Evolutionary conservation across 768 basidiomycete genomes (phyloP).

Genomic region (Phanerodontia chrysosporium): DNA sequence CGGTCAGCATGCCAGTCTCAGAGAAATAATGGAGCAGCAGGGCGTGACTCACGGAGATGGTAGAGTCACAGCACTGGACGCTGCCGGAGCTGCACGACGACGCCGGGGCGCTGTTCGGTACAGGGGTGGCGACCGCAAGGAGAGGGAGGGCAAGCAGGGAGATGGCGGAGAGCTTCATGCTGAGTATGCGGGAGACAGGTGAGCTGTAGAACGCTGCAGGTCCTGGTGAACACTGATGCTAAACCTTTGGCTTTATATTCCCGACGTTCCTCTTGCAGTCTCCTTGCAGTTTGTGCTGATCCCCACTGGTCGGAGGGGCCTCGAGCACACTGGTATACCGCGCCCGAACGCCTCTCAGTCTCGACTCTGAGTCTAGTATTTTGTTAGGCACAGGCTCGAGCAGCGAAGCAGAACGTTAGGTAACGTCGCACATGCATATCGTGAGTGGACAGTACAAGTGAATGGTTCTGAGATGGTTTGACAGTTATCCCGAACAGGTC

Average conservation of each 20-base stretch:
- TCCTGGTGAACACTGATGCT: background rate
- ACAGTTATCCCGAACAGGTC: background rate
- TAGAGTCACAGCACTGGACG: conserved; percentile 13
- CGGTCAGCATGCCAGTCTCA: no score
- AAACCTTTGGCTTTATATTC: background rate
- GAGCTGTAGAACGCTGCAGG: background rate
- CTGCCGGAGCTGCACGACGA: conserved; percentile 8
- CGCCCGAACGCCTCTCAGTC: background rate
- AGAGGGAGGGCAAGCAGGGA: conserved; percentile 9
- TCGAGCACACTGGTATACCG: background rate
- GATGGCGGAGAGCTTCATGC: conserved; percentile 1
- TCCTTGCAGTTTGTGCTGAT: background rate
- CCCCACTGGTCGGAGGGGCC: background rate
- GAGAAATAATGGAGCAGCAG: no score
- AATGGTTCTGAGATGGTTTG: background rate
- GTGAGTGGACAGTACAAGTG: no score
- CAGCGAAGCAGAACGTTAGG: background rate
- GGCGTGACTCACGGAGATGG: conserved; percentile 3
- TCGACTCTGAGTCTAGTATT: background rate
- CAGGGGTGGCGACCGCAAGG: conserved; percentile 13
- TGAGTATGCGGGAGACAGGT: background rate
- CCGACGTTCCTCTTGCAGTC: background rate
- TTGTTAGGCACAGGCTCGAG: background rate
- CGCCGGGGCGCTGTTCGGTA: background rate
- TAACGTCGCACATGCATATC: background rate